A percentile compares a stretch with the other conserved stretches of the same genome.
Evolutionary conservation across 1,139 yeast genomes (phyloP).

Genomic region (Suhomyces taliae): DNA sequence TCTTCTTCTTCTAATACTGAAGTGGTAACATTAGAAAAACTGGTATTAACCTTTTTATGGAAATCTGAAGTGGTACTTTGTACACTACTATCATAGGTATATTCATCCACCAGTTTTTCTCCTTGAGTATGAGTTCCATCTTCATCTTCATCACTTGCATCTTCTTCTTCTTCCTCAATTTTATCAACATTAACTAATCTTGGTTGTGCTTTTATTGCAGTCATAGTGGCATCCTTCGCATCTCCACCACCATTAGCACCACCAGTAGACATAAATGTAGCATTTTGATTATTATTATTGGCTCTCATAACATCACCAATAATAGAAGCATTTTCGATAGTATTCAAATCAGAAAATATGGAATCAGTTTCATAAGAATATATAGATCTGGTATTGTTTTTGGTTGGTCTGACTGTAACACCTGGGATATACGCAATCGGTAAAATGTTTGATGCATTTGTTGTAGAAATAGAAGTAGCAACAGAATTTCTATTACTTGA

Average conservation of each 20-base stretch:
- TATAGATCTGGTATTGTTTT: slow-evolving; percentile 46
- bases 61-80: slow-evolving; percentile 6
- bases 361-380: slow-evolving; percentile 53
- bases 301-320: slow-evolving; percentile 48
- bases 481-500: slow-evolving; percentile 41
- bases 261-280: slow-evolving; percentile 7
- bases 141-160: neutral
- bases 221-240: slow-evolving; percentile 39
- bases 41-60: neutral
- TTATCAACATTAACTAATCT: slow-evolving; percentile 57
- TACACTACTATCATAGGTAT: slow-evolving; percentile 5
- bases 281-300: slow-evolving; percentile 19
- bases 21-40: slow-evolving; percentile 3
- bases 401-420: slow-evolving; percentile 65
- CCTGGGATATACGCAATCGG: slow-evolving; percentile 97
- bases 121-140: neutral
- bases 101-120: neutral
- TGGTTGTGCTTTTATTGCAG: slow-evolving; percentile 73
- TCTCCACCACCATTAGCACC: slow-evolving; percentile 5
- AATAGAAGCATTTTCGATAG: slow-evolving; percentile 56
- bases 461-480: slow-evolving; percentile 64
- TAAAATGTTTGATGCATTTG: slow-evolving; percentile 78
- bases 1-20: slow-evolving; percentile 8
- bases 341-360: slow-evolving; percentile 50
- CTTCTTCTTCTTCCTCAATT: slow-evolving; percentile 35